Base-by-base conservation (phyloP, 139 green algal genomes). In the Chara braunii region DNA sequence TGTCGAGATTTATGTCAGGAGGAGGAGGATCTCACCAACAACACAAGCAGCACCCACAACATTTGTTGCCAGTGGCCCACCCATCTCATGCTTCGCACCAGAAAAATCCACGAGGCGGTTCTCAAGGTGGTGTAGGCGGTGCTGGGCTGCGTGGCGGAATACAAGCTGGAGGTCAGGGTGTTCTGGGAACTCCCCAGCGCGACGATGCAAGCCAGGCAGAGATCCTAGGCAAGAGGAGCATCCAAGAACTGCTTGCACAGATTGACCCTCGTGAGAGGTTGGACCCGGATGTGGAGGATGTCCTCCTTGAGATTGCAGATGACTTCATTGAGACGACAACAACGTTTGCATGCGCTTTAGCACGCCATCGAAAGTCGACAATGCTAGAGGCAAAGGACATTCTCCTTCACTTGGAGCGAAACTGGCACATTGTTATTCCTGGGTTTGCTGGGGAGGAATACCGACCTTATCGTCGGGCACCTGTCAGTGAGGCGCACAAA, bases 341-440 rank as follows among this genome's bases (percentile, higher is more conserved):
- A 7, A 22, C 29, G n/a, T 78, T 78, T 24, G 61, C 45, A 0
- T 78, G 69, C 9, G 18, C 33, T 51, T 52, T 78, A 23, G 69
- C 69, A 12, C 24, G 28, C 51, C 69, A 78, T 57, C 60, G 69
- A n/a, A 54, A 57, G 1, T 60, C 45, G 26, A 28, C 56, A 18
- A 54, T 76, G 14, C 52, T 78, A 26, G 69, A 78, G 54, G 63
- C 69, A 2, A 78, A 78, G 34, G 69, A 78, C 48, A 28, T 78
- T n/a, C 63, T 69, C 6, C 63, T 78, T 18, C 69, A 78, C 32
- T 51, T 78, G 6, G 70, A 74, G 51, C 45, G 70, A 12, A 75
- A 74, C 34, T 78, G 70, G 70, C 70, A 78, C 36, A 78, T 78
- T 26, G 51, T 29, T n/a, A 70, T 78, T 22, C 70, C 70, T 9